phyloP scores from a whole-genome alignment of 2,329 filamentous ascomycete species.

The Aureobasidium vineae region DNA sequence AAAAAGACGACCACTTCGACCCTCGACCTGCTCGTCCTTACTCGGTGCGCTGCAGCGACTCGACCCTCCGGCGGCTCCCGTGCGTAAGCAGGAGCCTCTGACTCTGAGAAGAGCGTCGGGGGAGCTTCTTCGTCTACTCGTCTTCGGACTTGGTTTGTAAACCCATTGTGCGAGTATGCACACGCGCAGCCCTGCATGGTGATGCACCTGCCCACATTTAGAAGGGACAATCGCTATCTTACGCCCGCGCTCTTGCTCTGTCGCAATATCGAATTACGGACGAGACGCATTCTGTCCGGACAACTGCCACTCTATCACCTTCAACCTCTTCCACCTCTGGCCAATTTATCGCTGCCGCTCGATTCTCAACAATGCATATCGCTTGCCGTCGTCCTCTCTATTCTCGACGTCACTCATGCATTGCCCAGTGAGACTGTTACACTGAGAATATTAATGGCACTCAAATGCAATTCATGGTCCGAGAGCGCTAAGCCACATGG shows the following conservation, averaged over 20 bases:
- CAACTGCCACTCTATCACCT: neutral
- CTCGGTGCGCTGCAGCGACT: constrained; percentile 2
- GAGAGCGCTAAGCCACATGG: constrained; percentile 19
- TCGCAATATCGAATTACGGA: neutral
- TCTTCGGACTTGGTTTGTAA: neutral
- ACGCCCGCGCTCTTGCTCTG: neutral
- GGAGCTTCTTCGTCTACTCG: neutral
- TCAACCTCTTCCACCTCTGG: neutral
- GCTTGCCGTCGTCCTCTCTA: neutral
- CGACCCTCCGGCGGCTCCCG: constrained; percentile 2
- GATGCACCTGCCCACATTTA: constrained; percentile 11
- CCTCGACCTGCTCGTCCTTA: constrained; percentile 4
- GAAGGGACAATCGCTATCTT: neutral
- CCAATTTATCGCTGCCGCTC: neutral
- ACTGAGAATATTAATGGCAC: neutral
- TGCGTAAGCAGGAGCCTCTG: neutral
- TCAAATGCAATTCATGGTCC: neutral
- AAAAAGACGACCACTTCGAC: neutral
- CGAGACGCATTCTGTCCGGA: neutral
- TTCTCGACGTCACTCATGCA: constrained; percentile 6
- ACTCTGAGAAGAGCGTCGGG: neutral
- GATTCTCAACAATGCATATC: neutral
- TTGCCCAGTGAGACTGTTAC: constrained; percentile 5
- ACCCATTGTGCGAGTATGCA: constrained; percentile 12
- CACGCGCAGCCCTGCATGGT: constrained; percentile 15